A percentile compares a stretch with the other conserved stretches of the same genome.
Conservation (phyloP, 2,329 filamentous ascomycete species). For the Clonostachys chloroleuca region DNA sequence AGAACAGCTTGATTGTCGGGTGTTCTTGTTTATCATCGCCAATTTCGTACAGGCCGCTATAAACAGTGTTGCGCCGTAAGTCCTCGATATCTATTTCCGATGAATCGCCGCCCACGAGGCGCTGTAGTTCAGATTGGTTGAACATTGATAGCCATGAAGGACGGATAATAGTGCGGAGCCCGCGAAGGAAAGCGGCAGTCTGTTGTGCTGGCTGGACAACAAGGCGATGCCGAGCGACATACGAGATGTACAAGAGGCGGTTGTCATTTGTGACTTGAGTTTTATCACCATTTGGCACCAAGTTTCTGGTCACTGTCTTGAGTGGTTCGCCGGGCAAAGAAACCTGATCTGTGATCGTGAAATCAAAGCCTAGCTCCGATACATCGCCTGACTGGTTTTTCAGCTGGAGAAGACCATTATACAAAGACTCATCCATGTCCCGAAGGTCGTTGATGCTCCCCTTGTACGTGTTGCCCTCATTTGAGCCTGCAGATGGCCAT, state of each 20-base stretch:
- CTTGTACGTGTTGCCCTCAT: conserved; percentile 69
- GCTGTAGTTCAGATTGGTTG: conserved; percentile 92
- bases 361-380: conserved; percentile 68
- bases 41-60: conserved; percentile 82
- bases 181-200: conserved; percentile 81
- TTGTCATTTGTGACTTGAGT: conserved; percentile 86
- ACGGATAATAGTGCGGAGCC: conserved; percentile 82
- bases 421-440: conserved; percentile 86
- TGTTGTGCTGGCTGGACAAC: conserved; percentile 76
- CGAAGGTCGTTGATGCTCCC: conserved; percentile 93
- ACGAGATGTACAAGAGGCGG: conserved; percentile 88
- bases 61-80: conserved; percentile 76
- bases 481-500: conserved; percentile 72
- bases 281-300: conserved; percentile 73
- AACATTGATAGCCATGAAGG: conserved; percentile 97
- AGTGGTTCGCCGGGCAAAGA: conserved; percentile 38
- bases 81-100: conserved; percentile 85
- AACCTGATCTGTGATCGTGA: conserved; percentile 76
- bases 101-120: conserved; percentile 83
- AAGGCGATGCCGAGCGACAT: conserved; percentile 83
- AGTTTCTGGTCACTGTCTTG: conserved; percentile 66
- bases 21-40: conserved; percentile 89
- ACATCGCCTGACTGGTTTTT: conserved; percentile 86
- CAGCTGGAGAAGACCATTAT: conserved; percentile 76
- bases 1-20: conserved; percentile 81